phyloP scores from a whole-genome alignment of 1,284 basidiomycete species.

The Leccinum subrobustum region DNA sequence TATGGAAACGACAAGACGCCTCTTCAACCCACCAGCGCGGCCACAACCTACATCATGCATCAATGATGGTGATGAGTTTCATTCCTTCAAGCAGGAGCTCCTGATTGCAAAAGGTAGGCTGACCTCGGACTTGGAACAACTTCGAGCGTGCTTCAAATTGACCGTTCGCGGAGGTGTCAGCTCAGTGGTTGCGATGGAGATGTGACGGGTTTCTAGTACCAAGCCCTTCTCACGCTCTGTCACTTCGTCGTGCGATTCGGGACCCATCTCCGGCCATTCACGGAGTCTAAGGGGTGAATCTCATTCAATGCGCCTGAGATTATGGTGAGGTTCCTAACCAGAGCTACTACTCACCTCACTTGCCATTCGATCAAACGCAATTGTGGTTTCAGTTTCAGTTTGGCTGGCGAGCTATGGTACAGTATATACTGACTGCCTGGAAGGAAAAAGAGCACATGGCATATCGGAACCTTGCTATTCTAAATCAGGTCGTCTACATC shows the following conservation, averaged over 20 bases:
- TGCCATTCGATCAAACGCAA: no score
- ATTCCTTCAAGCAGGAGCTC: not conserved
- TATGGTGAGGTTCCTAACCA: slow-evolving; percentile 1
- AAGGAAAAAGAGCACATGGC: not conserved
- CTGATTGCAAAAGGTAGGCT: not conserved
- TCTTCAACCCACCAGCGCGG: not conserved
- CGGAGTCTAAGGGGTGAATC: slow-evolving; percentile 38
- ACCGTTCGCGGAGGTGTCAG: not conserved
- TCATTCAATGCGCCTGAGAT: slow-evolving; percentile 47
- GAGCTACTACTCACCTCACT: no score
- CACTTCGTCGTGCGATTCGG: slow-evolving; percentile 46
- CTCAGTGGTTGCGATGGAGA: not conserved
- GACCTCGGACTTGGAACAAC: not conserved
- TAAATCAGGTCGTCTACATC: not conserved
- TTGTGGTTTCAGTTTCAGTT: not conserved
- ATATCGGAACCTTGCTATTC: not conserved
- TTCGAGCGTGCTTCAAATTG: not conserved
- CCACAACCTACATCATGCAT: not conserved
- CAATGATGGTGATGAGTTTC: not conserved
- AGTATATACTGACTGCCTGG: not conserved
- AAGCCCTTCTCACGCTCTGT: not conserved
- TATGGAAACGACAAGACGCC: not conserved
- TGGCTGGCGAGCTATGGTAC: not conserved
- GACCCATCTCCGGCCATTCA: slow-evolving; percentile 60
- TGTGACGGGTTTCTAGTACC: not conserved